Conservation (phyloP, 2,329 filamentous ascomycete species). For the Magnaporthiopsis incrustans region DNA sequence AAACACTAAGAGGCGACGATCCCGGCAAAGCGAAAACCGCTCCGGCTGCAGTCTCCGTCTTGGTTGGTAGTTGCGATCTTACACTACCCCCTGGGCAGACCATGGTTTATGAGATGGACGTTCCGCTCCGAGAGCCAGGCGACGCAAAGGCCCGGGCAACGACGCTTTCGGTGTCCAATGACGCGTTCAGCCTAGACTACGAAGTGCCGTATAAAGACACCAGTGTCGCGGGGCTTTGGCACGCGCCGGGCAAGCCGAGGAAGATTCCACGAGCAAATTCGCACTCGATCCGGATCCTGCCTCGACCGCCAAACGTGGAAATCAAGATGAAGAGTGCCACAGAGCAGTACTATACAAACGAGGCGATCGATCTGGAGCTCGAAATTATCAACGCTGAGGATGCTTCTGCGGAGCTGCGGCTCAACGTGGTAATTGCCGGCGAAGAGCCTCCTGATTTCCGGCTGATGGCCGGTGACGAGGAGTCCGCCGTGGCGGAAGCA, state of each 20-base stretch:
- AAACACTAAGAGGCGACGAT: constrained; percentile 6
- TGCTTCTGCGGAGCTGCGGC: constrained; percentile 61
- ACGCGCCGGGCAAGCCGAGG: constrained; percentile 39
- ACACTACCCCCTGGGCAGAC: constrained; percentile 58
- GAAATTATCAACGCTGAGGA: constrained; percentile 77
- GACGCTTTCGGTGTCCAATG: constrained; percentile 53
- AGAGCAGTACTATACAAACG: constrained; percentile 78
- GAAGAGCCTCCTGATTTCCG: constrained; percentile 39
- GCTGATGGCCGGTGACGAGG: constrained; percentile 26
- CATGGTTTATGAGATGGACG: constrained; percentile 61
- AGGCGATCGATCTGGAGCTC: constrained; percentile 60
- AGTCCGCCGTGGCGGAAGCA: constrained; percentile 12
- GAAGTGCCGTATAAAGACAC: constrained; percentile 44
- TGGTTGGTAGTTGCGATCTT: constrained; percentile 50
- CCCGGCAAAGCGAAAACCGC: constrained; percentile 7
- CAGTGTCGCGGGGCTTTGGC: constrained; percentile 32
- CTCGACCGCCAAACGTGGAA: constrained; percentile 86
- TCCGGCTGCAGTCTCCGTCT: not conserved
- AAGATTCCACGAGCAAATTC: constrained; percentile 42
- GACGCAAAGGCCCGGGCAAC: constrained; percentile 59
- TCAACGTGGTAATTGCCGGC: constrained; percentile 63
- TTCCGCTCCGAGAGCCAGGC: constrained; percentile 76
- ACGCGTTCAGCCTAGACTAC: constrained; percentile 61
- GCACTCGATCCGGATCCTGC: constrained; percentile 62
- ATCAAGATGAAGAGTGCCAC: constrained; percentile 55